Base-by-base conservation (phyloP, 495 filamentous ascomycete species). In the Melanomma pulvis-pyrius region DNA sequence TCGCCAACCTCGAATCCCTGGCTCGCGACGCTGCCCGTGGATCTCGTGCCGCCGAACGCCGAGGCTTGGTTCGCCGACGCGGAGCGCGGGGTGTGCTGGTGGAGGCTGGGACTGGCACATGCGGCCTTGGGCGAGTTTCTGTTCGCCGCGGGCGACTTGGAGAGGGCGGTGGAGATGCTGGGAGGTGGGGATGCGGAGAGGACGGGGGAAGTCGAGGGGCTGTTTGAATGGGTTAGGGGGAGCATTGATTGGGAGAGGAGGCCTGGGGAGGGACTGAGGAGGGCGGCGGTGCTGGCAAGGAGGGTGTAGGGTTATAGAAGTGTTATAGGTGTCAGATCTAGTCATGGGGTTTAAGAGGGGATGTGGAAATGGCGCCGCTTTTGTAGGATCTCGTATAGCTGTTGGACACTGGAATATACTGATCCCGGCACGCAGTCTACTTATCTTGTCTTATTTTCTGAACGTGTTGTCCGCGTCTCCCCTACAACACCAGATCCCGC, bases 81-180 rank as follows among this genome's bases (percentile, higher is more conserved):
- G 1, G 60, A 69, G 54, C 21, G 48, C 13, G 61, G 30, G 4
- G 15, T 22, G 25, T 25, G 24, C 9, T 69, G 67, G 67, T 62
- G 39, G 36, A 39, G n/a, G 21, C 12, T 22, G 9, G 67, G 60
- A 8, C 11, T 49, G 11, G 61, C 54, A 24, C 67, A 69, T 30
- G n/a, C 50, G 46, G 53, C 44, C 17, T 39, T 69, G n/a, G 49
- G 48, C 1, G 67, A 69, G 67, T 22, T 19, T 19, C n/a, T 69
- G 53, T 69, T 63, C 54, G 67, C 67, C 28, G 52, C 53, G 21
- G 67, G 67, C 1, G 59, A 69, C 41, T 24, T 64, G n/a, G 67
- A 69, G 48, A 28, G 67, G n/a, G 67, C 67, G 67, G 26, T n/a
- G 26, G 51, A 39, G 3, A 50, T 44, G 26, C 34, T 34, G 34